Evolutionary conservation across 208 protist species (phyloP).

Genomic region (Trypanosoma theileri): DNA sequence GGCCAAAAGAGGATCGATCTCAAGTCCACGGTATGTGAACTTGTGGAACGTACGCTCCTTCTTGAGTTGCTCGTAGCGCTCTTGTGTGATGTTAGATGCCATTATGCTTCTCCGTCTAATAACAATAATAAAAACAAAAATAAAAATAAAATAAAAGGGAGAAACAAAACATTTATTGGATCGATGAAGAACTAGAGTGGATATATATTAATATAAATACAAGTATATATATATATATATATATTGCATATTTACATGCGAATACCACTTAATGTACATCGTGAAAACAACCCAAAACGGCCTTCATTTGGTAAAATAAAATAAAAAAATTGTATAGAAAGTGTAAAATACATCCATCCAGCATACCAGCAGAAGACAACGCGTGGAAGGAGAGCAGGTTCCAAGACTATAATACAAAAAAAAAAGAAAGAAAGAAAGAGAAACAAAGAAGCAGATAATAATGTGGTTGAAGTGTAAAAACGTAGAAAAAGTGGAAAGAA

Average conservation of each 20-base stretch:
- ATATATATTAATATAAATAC: neutral
- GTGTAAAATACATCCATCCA: no score
- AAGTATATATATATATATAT: slow-evolving; percentile 9
- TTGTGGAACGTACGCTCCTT: slow-evolving; percentile 99
- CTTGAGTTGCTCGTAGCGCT: slow-evolving; percentile 92
- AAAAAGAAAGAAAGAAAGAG: no score
- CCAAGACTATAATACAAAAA: no score
- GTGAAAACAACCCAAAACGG: no score
- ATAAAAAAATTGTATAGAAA: no score
- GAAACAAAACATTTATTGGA: slow-evolving; percentile 1
- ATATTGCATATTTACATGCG: neutral
- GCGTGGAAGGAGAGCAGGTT: neutral
- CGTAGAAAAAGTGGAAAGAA: neutral
- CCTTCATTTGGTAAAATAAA: no score
- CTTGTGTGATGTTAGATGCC: slow-evolving; percentile 67
- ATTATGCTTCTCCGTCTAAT: slow-evolving; percentile 16
- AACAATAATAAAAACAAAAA: slow-evolving; percentile 12
- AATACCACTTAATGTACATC: no score
- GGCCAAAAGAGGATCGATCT: slow-evolving; percentile 95
- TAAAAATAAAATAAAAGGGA: slow-evolving; percentile 12
- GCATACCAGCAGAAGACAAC: no score
- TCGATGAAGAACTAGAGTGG: neutral
- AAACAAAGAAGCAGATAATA: no score
- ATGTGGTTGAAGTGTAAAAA: neutral
- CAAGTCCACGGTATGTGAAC: slow-evolving; percentile 96